A percentile compares a stretch with the other conserved stretches of the same genome.
Conservation (phyloP, 495 filamentous ascomycete species). For the Wilcoxina mikolae region DNA sequence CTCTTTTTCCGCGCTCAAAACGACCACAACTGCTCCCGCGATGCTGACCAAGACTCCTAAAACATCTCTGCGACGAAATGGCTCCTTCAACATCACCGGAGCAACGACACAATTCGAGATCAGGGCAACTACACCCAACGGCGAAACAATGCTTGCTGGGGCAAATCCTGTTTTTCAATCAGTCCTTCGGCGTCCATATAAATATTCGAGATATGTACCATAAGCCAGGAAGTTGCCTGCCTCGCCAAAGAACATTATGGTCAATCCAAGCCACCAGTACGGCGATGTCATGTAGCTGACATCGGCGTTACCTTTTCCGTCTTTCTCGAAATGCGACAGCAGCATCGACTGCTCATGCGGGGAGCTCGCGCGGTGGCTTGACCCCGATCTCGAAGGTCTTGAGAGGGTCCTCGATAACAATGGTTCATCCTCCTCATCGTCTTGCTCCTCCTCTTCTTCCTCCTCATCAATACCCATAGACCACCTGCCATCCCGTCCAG, state of each 20-base stretch:
- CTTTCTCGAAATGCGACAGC: conserved; percentile 2
- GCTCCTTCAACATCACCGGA: conserved; percentile 79
- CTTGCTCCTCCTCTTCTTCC: too few relatives aligned
- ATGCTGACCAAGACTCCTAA: conserved; percentile 77
- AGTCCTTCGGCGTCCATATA: too few relatives aligned
- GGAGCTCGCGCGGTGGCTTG: background rate
- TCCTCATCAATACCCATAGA: conserved; percentile 11
- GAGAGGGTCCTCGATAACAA: background rate
- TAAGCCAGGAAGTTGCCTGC: conserved; percentile 94
- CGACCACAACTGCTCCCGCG: conserved; percentile 77
- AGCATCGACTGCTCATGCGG: conserved; percentile 11
- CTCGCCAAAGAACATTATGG: conserved; percentile 85
- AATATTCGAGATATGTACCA: conserved; percentile 25
- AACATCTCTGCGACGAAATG: conserved; percentile 69
- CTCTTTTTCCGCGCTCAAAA: conserved; percentile 75
- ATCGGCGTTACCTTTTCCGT: conserved; percentile 29
- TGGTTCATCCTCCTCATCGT: background rate
- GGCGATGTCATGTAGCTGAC: conserved; percentile 64
- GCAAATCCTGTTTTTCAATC: conserved; percentile 51
- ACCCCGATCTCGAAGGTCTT: background rate
- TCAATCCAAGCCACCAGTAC: conserved; percentile 89
- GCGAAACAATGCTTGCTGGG: conserved; percentile 96
- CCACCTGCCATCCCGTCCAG: background rate
- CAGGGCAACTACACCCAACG: conserved; percentile 83
- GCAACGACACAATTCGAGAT: conserved; percentile 95